Base-by-base conservation (phyloP, 257 asterid genomes). In the Gardenia jasminoides region DNA sequence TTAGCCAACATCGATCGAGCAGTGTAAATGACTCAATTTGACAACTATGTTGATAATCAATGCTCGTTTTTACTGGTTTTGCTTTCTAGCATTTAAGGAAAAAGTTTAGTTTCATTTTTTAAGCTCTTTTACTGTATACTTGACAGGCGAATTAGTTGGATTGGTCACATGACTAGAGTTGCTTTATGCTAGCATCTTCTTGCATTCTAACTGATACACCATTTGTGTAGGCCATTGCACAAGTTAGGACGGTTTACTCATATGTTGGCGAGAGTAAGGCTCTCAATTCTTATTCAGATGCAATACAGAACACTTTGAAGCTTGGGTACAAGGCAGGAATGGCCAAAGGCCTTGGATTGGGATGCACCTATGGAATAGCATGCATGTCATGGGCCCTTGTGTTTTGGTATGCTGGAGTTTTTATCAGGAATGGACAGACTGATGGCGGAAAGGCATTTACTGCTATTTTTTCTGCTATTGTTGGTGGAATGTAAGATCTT, bases 381-480 rank as follows among this genome's bases (percentile, higher is more conserved):
- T 96, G 98, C 92, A 93, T 93, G 97, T 93, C 98, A 0, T 96
- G 98, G 98, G 99, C 99, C 56, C 93, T 96, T 44, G 99, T 93
- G 72, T 92, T 96, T 85, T 93, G 99, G 99, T 96, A 96, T 36
- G 99, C 98, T 11, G 99, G 99, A 8, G 99, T 96, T 83, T 96
- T 96, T 73, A 88, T 96, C 82, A 82, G 98, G 85, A 92, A 90
- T 39, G 98, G 98, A 28, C 94, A 90, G 80, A 83, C 94, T 1
- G 98, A 93, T 76, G 99, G 99, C 6, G 98, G 99, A 78, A 92
- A 93, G 80, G 97, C 99, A 20, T 96, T 96, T 83, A 93, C 99
- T 0, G 98, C 98, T 74, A 92, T 96, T 80, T 93, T 96, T 85
- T 92, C 98, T 0, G 98, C 98, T 80, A 93, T 96, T 65, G 97